Conservation (phyloP, 73 alveolate species). For the Paramecium sonneborni region DNA sequence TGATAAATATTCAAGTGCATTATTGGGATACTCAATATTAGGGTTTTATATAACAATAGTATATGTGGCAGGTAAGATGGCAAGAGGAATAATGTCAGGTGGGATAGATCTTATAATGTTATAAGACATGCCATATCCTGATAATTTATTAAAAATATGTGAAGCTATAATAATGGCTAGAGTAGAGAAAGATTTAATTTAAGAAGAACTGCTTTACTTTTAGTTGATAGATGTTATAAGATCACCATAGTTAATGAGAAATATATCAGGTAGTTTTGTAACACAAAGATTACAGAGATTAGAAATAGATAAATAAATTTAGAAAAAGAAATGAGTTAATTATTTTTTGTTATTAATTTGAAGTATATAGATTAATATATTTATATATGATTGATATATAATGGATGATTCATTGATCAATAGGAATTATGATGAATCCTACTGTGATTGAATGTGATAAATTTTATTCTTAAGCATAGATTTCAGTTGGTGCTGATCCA, state of each 20-base stretch:
- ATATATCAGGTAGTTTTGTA: neutral
- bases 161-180: conserved; percentile 32
- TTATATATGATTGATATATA: neutral
- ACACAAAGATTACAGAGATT: neutral
- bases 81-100: conserved; percentile 37
- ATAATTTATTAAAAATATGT: neutral
- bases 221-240: neutral
- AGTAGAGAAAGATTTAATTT: conserved; percentile 20
- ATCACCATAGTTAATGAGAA: neutral
- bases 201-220: neutral
- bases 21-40: conserved; percentile 6
- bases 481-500: conserved; percentile 47
- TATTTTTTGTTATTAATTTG: neutral
- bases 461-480: conserved; percentile 15
- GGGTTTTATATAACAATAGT: conserved; percentile 48
- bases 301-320: neutral
- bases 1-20: conserved; percentile 51
- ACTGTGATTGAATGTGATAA: neutral
- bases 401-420: neutral
- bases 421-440: conserved; percentile 22
- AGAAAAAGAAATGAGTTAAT: neutral
- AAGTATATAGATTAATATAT: neutral
- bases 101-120: neutral
- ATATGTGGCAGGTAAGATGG: conserved; percentile 47
- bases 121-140: conserved; percentile 37